Conservation (phyloP, 1,284 basidiomycete species). For the Chalciporus sp. region DNA sequence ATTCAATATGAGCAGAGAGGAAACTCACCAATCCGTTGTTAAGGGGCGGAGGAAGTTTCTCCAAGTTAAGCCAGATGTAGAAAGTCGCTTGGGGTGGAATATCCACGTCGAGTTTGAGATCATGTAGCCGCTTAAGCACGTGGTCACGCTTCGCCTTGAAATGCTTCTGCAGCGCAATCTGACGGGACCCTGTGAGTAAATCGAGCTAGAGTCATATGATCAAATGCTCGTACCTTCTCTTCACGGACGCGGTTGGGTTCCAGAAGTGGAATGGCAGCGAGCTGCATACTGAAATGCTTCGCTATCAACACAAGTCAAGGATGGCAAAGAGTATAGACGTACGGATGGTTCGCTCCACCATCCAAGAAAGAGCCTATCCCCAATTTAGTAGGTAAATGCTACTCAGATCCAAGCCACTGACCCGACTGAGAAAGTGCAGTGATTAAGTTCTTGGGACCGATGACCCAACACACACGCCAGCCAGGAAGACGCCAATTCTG, state of each 20-base stretch:
- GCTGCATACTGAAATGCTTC: constrained; percentile 61
- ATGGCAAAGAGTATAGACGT: constrained; percentile 31
- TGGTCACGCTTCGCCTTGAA: constrained; percentile 93
- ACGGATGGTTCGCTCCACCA: constrained; percentile 89
- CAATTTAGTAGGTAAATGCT: constrained; percentile 11
- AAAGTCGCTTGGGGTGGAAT: constrained; percentile 81
- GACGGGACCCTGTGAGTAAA: constrained; percentile 2
- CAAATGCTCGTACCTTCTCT: constrained; percentile 58
- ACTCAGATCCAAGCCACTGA: constrained; percentile 23
- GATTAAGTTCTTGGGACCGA: constrained; percentile 90
- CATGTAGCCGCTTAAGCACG: constrained; percentile 79
- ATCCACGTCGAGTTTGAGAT: constrained; percentile 76
- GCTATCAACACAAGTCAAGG: neutral
- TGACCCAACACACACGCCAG: constrained; percentile 94
- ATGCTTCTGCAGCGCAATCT: constrained; percentile 81
- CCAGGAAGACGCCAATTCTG: constrained; percentile 91
- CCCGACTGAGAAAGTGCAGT: constrained; percentile 86
- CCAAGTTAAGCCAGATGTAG: constrained; percentile 91
- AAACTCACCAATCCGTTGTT: constrained; percentile 81
- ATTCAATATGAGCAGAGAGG: neutral
- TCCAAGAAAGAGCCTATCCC: constrained; percentile 77
- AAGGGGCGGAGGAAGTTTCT: constrained; percentile 74
- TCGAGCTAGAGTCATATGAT: neutral
- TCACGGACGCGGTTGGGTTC: constrained; percentile 66
- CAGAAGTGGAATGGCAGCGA: constrained; percentile 82